Evolutionary conservation across 202 grass and related monocot species (phyloP).

Genomic region (Dendrocalamus latiflorus): DNA sequence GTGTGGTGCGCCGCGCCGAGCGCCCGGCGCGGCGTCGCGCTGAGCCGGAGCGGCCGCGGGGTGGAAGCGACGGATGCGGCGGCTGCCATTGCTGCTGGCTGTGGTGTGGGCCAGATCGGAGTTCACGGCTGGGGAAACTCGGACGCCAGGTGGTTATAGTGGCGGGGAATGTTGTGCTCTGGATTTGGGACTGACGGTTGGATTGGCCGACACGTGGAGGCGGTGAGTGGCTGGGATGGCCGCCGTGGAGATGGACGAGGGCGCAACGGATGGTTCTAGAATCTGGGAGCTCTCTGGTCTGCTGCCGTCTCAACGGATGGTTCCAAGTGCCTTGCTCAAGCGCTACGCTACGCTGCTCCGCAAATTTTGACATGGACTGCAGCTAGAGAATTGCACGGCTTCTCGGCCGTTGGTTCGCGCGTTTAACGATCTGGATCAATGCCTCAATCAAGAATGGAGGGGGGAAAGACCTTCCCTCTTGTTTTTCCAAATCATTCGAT

Average conservation of each 20-base stretch:
- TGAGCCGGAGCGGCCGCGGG: slow-evolving; percentile 19
- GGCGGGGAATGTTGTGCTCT: background rate
- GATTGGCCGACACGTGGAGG: slow-evolving; percentile 25
- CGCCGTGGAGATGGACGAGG: no score
- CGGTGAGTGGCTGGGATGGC: background rate
- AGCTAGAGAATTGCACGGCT: no score
- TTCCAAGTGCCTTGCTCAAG: no score
- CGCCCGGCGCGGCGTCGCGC: background rate
- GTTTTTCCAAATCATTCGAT: no score
- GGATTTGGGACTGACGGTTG: slow-evolving; percentile 22
- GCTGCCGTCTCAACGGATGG: no score
- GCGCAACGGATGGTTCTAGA: background rate
- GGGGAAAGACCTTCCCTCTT: no score
- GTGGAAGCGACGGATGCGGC: slow-evolving; percentile 34
- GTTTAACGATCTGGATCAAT: no score
- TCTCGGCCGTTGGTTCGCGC: no score
- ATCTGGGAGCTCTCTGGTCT: background rate
- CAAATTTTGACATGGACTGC: no score
- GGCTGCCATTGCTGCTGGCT: background rate
- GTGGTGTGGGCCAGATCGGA: background rate
- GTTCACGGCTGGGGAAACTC: background rate
- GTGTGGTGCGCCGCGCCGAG: background rate
- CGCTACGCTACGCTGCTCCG: no score
- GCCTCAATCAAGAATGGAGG: no score
- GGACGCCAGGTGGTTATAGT: background rate